Base-by-base conservation (phyloP, 768 basidiomycete species). In the Pisolithus orientalis region DNA sequence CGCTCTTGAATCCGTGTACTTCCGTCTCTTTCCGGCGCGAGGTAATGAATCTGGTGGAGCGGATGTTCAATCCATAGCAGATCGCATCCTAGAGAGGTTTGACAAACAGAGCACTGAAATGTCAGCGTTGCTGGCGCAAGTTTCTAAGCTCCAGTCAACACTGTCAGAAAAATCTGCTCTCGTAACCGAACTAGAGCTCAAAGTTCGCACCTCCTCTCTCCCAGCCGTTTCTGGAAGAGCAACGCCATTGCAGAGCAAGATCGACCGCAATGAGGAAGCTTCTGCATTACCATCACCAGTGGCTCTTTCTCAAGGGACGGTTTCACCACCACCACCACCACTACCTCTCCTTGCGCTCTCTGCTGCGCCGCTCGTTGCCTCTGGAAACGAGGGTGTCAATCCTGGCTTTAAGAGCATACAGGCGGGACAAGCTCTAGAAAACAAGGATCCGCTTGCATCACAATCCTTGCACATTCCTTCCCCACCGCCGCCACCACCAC, bases 1-100 rank as follows among this genome's bases (percentile, higher is more conserved):
- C 13, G 87, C 90, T n/a, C 72, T 96, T 37, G 90, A 93, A 65
- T 86, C 88, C 6, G 86, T 94, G 5, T 90, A 90, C 66, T 84
- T 84, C 10, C 78, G 87, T n/a, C 86, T 94, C 64, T 74, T 78
- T 5, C 73, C 79, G 5, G 68, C 79, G 42, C 76, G 79, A 47
- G 74, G 74, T 25, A 63, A 59, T 24, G 75, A 73, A 42, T 74
- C 66, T 45, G 67, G 74, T 0, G 80, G 82, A 46, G 63, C 85
- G 45, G 87, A 91, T 58, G 78, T 86, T 3, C 80, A 85, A 50
- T 60, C 74, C 11, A 85, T 94, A 56, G 89, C 84, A 0, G 76
- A 74, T n/a, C 79, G 79, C 32, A 79, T 84, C 2, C 83, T 94
- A 32, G 85, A 89, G 49, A 79, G 76, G 28, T 65, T 90, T 42